These are phyloP conservation scores for Sporothrix globosa DNA, from an alignment of 2,329 filamentous ascomycete species.

Conservation along the genomic window DNA sequence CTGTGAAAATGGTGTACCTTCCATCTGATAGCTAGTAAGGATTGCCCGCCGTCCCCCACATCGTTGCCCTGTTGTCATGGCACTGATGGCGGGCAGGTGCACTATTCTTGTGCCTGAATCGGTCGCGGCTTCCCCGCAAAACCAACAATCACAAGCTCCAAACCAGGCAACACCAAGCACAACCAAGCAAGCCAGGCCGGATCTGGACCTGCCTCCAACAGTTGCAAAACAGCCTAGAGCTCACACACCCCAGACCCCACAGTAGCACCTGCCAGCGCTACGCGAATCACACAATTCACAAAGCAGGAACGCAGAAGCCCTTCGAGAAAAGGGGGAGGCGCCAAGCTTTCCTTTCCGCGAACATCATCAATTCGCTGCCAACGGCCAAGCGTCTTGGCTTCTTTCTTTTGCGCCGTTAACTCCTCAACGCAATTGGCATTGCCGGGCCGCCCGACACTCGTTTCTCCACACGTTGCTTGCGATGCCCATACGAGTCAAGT, in stretches of 20 bases:
- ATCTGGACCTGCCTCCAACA: neutral
- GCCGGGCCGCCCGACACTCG: too few species aligned
- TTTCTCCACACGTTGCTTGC: too few species aligned
- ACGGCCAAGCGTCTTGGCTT: neutral
- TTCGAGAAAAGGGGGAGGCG: neutral
- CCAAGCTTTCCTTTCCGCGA: neutral
- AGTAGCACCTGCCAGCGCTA: slow-evolving; percentile 3
- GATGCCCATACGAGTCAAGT: slow-evolving; percentile 48
- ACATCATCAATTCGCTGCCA: neutral
- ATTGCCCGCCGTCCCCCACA: neutral
- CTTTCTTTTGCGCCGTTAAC: too few species aligned
- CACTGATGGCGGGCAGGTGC: neutral
- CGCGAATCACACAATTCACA: neutral
- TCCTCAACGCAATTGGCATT: too few species aligned
- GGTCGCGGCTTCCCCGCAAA: slow-evolving; percentile 17
- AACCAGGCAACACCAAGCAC: neutral
- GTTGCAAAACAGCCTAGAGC: neutral
- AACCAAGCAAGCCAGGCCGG: neutral
- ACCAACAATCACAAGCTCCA: neutral
- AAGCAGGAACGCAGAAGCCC: slow-evolving; percentile 3
- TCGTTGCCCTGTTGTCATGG: neutral
- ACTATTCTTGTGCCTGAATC: neutral
- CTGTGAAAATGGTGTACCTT: neutral
- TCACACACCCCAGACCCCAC: neutral
- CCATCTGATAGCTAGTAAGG: neutral